phyloP scores from a whole-genome alignment of 2,329 filamentous ascomycete genomes.

The Aureobasidium sp. region DNA sequence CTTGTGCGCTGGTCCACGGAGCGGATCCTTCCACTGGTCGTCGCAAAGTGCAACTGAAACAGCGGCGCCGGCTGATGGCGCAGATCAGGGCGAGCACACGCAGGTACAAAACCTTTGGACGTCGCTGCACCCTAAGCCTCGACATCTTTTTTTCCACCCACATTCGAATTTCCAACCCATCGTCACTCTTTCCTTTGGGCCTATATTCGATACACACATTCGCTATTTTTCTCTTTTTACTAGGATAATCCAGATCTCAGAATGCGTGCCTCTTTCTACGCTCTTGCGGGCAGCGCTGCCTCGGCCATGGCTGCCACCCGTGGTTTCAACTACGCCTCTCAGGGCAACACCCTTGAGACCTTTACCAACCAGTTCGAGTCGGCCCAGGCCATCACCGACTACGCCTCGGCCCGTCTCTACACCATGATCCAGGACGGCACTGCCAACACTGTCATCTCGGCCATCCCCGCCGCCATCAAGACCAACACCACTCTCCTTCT shows the following conservation, averaged over 20 bases:
- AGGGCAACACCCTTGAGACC: slow-evolving; percentile 24
- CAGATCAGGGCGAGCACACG: slow-evolving; percentile 12
- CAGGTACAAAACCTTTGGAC: slow-evolving; percentile 12
- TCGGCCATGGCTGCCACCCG: slow-evolving; percentile 34
- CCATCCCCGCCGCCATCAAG: slow-evolving; percentile 74
- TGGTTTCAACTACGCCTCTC: slow-evolving; percentile 67
- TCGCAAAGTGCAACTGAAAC: slow-evolving; percentile 10
- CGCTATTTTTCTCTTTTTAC: neutral
- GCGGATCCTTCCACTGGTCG: slow-evolving; percentile 8
- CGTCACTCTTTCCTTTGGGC: slow-evolving; percentile 11
- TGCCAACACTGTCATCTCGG: slow-evolving; percentile 53
- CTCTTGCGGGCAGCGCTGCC: slow-evolving; percentile 32
- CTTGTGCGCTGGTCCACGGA: neutral
- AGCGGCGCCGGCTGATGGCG: slow-evolving; percentile 1
- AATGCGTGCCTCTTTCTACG: slow-evolving; percentile 14
- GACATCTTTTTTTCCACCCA: neutral
- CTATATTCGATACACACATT: slow-evolving; percentile 3
- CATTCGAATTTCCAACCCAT: slow-evolving; percentile 3
- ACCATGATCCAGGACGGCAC: slow-evolving; percentile 66
- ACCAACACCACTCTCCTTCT: slow-evolving; percentile 72
- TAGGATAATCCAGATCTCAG: neutral
- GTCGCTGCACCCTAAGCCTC: neutral
- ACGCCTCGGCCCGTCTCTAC: slow-evolving; percentile 63
- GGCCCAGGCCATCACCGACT: slow-evolving; percentile 56
- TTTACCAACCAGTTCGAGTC: slow-evolving; percentile 50